A percentile compares a stretch with the other conserved stretches of the same genome.
These are phyloP conservation scores for Diphasiastrum complanatum DNA, from an alignment of 83 land plant genomes.

Conservation along the genomic window DNA sequence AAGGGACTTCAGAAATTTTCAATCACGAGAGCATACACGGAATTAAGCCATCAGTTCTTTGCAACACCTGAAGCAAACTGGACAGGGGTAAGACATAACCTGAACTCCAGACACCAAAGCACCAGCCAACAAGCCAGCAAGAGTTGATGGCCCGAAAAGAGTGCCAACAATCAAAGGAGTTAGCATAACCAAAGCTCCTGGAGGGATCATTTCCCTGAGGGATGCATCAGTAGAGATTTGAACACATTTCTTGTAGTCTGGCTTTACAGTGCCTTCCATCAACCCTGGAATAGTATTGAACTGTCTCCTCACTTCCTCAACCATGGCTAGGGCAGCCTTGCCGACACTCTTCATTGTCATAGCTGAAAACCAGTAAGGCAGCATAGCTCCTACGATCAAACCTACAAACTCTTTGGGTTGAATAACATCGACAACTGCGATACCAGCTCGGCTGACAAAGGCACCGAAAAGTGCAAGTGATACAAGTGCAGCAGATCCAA, in stretches of 20 bases:
- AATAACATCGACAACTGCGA: constrained; percentile 63
- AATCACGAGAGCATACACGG: background rate
- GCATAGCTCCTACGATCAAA: constrained; percentile 72
- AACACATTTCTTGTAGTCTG: constrained; percentile 79
- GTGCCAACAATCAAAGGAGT: constrained; percentile 78
- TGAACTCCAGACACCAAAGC: constrained; percentile 83
- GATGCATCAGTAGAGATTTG: constrained; percentile 82
- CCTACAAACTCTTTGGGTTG: constrained; percentile 77
- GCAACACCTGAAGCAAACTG: background rate
- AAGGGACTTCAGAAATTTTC: background rate
- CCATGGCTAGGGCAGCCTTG: constrained; percentile 76
- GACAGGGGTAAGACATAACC: constrained; percentile 21
- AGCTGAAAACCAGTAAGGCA: constrained; percentile 86
- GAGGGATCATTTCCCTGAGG: constrained; percentile 82
- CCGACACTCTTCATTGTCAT: constrained; percentile 92
- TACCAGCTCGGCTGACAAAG: constrained; percentile 65
- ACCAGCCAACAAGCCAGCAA: constrained; percentile 68
- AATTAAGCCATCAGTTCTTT: too few species aligned
- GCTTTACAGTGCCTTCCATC: constrained; percentile 73
- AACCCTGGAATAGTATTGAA: constrained; percentile 67
- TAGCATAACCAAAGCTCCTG: constrained; percentile 75
- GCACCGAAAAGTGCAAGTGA: constrained; percentile 82
- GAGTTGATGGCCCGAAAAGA: constrained; percentile 68
- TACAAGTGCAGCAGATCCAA: constrained; percentile 83
- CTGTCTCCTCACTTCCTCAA: constrained; percentile 81